Conservation (phyloP, 768 basidiomycete genomes). For the Pholiota conissans region DNA sequence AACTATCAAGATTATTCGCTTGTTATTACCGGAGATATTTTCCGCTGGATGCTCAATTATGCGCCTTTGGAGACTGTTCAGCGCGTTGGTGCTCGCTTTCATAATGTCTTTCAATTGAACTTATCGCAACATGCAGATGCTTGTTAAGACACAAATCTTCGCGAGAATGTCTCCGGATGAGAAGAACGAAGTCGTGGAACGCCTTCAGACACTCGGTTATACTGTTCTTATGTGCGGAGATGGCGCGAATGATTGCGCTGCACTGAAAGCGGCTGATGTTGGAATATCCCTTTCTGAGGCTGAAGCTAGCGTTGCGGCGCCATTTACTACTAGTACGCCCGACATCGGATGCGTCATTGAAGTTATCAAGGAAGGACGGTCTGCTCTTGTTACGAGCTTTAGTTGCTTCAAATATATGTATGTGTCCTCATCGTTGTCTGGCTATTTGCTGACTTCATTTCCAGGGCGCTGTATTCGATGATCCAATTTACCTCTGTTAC, state of each 20-base stretch:
- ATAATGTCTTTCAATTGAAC: not conserved
- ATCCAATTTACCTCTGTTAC: conserved; percentile 99
- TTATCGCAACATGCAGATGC: conserved; percentile 64
- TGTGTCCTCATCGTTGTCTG: conserved; percentile 29
- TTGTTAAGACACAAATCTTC: conserved; percentile 94
- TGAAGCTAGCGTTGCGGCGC: conserved; percentile 97
- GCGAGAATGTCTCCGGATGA: conserved; percentile 99
- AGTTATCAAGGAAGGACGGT: conserved; percentile 94
- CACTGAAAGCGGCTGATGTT: conserved; percentile 97
- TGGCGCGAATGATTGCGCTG: conserved; percentile 98
- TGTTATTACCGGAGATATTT: conserved; percentile 92
- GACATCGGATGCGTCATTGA: conserved; percentile 97
- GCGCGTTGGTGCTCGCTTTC: conserved; percentile 62
- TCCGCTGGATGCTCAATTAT: conserved; percentile 97
- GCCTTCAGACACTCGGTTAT: conserved; percentile 90
- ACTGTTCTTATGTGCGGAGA: conserved; percentile 99
- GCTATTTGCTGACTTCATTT: conserved; percentile 11
- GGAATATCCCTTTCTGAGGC: conserved; percentile 96
- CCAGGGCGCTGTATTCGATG: conserved; percentile 95
- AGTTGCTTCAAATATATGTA: conserved; percentile 99
- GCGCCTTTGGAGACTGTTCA: conserved; percentile 93
- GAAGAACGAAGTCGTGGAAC: conserved; percentile 97
- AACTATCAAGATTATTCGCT: conserved; percentile 88
- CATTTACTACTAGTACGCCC: conserved; percentile 91
- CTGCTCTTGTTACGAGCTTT: conserved; percentile 96